Evolutionary conservation across 2,329 filamentous ascomycete species (phyloP).

Genomic region (Cladosporium sp.): DNA sequence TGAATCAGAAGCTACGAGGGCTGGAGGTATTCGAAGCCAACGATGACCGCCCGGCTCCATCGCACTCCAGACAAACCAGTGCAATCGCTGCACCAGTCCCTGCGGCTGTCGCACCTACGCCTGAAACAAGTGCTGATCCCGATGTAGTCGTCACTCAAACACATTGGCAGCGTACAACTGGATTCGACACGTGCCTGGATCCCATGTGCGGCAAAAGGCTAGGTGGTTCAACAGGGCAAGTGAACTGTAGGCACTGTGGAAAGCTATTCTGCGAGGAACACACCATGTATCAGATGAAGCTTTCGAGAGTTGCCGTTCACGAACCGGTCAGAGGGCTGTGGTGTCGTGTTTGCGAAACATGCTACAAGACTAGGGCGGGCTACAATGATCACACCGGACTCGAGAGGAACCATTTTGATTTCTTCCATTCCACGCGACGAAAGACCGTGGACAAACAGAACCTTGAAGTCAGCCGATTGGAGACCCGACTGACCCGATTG

Average conservation of each 20-base stretch:
- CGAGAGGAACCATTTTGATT: constrained; percentile 69
- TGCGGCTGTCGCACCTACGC: constrained; percentile 31
- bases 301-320: constrained; percentile 84
- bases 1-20: constrained; percentile 92
- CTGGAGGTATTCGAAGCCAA: constrained; percentile 94
- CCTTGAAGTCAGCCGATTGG: constrained; percentile 83
- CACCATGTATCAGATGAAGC: constrained; percentile 99
- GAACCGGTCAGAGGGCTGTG: constrained; percentile 88
- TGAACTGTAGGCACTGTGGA: constrained; percentile 94
- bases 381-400: constrained; percentile 77
- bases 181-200: constrained; percentile 81
- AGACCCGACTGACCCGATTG: constrained; percentile 88
- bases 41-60: constrained; percentile 57
- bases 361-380: constrained; percentile 92
- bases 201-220: constrained; percentile 80
- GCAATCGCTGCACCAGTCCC: constrained; percentile 32
- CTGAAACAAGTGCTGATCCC: constrained; percentile 61
- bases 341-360: constrained; percentile 98
- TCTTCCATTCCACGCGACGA: constrained; percentile 70
- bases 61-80: constrained; percentile 36
- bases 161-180: constrained; percentile 82
- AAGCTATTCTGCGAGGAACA: constrained; percentile 95
- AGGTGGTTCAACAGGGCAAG: constrained; percentile 75
- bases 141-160: constrained; percentile 85
- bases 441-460: constrained; percentile 81